These are phyloP conservation scores for Geranium rotundifolium DNA, from an alignment of 345 rosid genomes.

Conservation along the genomic window DNA sequence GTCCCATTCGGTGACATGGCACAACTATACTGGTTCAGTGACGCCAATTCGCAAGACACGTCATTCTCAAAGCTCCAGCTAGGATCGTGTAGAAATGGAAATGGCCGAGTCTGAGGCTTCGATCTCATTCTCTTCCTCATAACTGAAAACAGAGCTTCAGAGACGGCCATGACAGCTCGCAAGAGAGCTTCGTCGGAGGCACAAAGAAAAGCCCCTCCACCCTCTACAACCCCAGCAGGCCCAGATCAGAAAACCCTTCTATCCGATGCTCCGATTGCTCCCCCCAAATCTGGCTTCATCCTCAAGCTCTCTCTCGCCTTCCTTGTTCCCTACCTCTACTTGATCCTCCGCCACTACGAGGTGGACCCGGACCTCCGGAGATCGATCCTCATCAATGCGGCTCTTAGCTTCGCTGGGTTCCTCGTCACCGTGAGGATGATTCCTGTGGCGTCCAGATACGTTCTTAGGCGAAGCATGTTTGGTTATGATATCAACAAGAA, in stretches of 20 bases:
- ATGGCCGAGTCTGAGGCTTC: too few relatives aligned
- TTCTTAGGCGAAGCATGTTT: conserved; percentile 65
- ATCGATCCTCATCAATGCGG: conserved; percentile 75
- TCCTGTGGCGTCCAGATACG: conserved; percentile 85
- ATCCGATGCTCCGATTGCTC: conserved; percentile 43
- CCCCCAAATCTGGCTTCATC: conserved; percentile 61
- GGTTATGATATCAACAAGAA: conserved; percentile 94
- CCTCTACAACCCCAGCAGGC: neutral
- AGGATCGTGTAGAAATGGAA: too few relatives aligned
- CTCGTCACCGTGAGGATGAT: conserved; percentile 63
- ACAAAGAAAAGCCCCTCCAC: conserved; percentile 6
- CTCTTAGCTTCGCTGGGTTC: conserved; percentile 69
- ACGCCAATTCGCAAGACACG: too few relatives aligned
- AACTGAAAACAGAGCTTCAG: too few relatives aligned
- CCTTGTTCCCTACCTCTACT: conserved; percentile 48
- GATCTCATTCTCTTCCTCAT: too few relatives aligned
- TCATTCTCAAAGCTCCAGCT: too few relatives aligned
- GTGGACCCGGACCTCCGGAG: conserved; percentile 54
- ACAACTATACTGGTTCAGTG: too few relatives aligned
- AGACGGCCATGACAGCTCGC: conserved; percentile 60
- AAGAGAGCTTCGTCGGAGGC: conserved; percentile 37
- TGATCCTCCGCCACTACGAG: conserved; percentile 48
- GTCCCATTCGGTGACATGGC: too few relatives aligned
- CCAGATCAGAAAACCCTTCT: conserved; percentile 11
- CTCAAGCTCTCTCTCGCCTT: conserved; percentile 43